These are phyloP conservation scores for Neoboletus brunneissimus DNA, from an alignment of 768 basidiomycete genomes.

Conservation along the genomic window DNA sequence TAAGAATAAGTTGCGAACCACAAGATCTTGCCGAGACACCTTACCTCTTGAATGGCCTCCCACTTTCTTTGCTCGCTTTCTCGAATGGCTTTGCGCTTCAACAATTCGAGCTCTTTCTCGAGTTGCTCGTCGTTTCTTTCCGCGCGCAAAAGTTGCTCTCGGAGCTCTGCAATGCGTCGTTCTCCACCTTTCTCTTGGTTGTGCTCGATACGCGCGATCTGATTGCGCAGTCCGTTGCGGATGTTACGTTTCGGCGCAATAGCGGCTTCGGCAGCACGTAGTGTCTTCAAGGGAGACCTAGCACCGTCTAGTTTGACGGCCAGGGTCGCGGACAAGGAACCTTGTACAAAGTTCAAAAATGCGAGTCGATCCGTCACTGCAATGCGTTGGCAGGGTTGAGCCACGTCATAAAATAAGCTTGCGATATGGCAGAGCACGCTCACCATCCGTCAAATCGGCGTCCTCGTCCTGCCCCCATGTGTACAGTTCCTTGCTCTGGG, in stretches of 20 bases:
- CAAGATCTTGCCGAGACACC: slow-evolving; percentile 1
- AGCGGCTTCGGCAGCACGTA: slow-evolving; percentile 66
- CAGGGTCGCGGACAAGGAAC: slow-evolving; percentile 60
- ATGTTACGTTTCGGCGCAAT: slow-evolving; percentile 61
- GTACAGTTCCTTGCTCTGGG: slow-evolving; percentile 81
- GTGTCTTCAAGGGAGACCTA: slow-evolving; percentile 62
- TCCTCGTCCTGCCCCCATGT: slow-evolving; percentile 75
- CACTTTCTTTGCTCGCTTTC: slow-evolving; percentile 79
- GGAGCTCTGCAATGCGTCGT: slow-evolving; percentile 66
- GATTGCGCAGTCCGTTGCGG: slow-evolving; percentile 53
- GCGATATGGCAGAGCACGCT: slow-evolving; percentile 16
- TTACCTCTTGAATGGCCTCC: slow-evolving; percentile 78
- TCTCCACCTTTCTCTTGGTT: slow-evolving; percentile 63
- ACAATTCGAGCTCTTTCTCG: slow-evolving; percentile 69
- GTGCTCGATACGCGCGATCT: slow-evolving; percentile 65
- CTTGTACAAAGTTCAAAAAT: slow-evolving; percentile 76
- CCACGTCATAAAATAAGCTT: neutral
- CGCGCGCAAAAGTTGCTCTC: slow-evolving; percentile 62
- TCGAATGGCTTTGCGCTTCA: slow-evolving; percentile 72
- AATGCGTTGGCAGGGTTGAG: neutral
- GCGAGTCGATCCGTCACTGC: slow-evolving; percentile 78
- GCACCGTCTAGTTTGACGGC: slow-evolving; percentile 62
- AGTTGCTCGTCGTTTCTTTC: slow-evolving; percentile 58
- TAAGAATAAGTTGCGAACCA: neutral
- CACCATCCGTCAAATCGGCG: slow-evolving; percentile 76